Conservation (phyloP, 352 stramenopile genomes). For the Phytopythium mirpurense region DNA sequence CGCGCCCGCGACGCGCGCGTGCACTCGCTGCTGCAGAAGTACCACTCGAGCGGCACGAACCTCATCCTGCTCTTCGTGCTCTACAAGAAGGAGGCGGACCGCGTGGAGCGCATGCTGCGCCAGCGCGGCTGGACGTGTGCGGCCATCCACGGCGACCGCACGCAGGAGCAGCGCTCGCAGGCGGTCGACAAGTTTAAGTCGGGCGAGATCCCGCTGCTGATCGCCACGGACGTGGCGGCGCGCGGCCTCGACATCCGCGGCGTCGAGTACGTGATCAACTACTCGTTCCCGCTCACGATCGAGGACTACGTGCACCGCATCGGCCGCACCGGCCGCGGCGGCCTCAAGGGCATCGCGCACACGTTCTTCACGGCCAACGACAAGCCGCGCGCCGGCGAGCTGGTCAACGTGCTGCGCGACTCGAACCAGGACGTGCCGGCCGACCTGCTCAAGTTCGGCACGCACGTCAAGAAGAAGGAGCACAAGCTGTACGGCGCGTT, state of each 20-base stretch:
- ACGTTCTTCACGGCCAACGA: slow-evolving; percentile 98
- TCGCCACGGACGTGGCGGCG: slow-evolving; percentile 96
- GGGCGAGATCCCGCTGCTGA: slow-evolving; percentile 91
- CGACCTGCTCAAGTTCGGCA: slow-evolving; percentile 97
- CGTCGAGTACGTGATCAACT: slow-evolving; percentile 97
- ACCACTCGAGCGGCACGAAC: slow-evolving; percentile 89
- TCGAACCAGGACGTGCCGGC: slow-evolving; percentile 91
- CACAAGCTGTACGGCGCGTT: slow-evolving; percentile 99
- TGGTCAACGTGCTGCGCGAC: slow-evolving; percentile 95
- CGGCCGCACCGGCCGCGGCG: slow-evolving; percentile 91
- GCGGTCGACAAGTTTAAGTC: slow-evolving; percentile 95
- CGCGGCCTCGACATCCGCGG: slow-evolving; percentile 96
- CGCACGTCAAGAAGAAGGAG: slow-evolving; percentile 99
- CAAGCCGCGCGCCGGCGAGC: slow-evolving; percentile 94
- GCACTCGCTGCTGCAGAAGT: slow-evolving; percentile 90
- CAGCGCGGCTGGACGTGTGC: slow-evolving; percentile 91
- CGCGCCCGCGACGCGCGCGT: slow-evolving; percentile 84
- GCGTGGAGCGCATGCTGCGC: slow-evolving; percentile 91
- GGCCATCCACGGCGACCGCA: slow-evolving; percentile 96
- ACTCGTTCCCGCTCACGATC: slow-evolving; percentile 97
- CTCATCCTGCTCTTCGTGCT: slow-evolving; percentile 96
- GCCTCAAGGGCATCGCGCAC: slow-evolving; percentile 92
- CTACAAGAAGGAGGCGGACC: slow-evolving; percentile 98
- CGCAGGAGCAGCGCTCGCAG: slow-evolving; percentile 87
- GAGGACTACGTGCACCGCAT: slow-evolving; percentile 97